Evolutionary conservation across 192 early-diverging fungal species (phyloP).

Genomic region (Linnemannia elongata): DNA sequence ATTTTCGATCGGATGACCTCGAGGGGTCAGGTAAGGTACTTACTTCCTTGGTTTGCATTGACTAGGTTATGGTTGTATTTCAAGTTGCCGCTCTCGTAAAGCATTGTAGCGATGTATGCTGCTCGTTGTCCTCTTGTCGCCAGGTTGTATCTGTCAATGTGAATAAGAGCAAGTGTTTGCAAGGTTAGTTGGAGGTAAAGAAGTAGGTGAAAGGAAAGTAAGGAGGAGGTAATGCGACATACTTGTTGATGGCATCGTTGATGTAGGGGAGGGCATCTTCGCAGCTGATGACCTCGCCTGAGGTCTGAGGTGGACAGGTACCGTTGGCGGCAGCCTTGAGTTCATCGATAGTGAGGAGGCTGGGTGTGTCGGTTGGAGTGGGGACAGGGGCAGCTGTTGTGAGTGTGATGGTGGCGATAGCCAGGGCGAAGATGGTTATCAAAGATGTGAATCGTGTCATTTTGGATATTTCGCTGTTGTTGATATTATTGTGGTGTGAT

Average conservation of each 20-base stretch:
- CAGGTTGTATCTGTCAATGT: conserved; percentile 18
- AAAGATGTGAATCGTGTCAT: not conserved
- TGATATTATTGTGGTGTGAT: not conserved
- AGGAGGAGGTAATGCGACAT: not conserved
- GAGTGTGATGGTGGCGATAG: not conserved
- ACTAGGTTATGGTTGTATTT: conserved; percentile 36
- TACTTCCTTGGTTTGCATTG: conserved; percentile 36
- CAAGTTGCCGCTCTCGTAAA: conserved; percentile 38
- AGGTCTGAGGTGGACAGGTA: conserved; percentile 18
- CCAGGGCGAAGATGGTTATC: not conserved
- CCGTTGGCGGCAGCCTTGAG: conserved; percentile 28
- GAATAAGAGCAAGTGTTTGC: not conserved
- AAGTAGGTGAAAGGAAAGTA: not conserved
- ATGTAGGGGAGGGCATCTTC: conserved; percentile 45
- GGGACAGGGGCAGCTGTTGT: not conserved
- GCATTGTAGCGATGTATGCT: conserved; percentile 46
- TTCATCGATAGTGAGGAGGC: conserved; percentile 10
- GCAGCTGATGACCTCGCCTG: conserved; percentile 32
- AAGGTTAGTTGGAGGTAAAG: not conserved
- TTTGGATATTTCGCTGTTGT: not conserved
- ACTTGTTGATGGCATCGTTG: conserved; percentile 46
- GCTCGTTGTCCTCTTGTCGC: conserved; percentile 45
- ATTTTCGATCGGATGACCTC: not conserved
- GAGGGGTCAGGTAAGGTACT: conserved; percentile 2
- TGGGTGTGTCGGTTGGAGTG: not conserved